These are phyloP conservation scores for Sclerotinia glacialis DNA, from an alignment of 2,329 filamentous ascomycete species.

Conservation along the genomic window DNA sequence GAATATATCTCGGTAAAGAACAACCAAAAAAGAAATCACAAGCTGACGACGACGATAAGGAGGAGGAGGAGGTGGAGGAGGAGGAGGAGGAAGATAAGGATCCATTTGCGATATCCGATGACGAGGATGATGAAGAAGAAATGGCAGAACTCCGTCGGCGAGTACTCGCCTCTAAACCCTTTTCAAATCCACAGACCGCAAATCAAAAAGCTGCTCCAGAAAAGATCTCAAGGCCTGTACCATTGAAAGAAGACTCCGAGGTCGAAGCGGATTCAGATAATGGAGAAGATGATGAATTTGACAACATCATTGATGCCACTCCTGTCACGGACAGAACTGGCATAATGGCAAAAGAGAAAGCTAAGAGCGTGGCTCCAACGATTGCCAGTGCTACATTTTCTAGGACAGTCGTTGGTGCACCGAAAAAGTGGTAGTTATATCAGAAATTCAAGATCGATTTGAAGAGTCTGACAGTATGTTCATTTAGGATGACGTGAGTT, in stretches of 20 bases:
- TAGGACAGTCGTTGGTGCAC: slow-evolving; percentile 40
- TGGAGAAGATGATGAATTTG: slow-evolving; percentile 72
- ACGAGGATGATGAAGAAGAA: slow-evolving; percentile 73
- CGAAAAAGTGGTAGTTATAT: slow-evolving; percentile 39
- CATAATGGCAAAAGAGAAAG: slow-evolving; percentile 50
- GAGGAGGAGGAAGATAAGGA: slow-evolving; percentile 65
- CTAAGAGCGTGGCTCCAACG: slow-evolving; percentile 38
- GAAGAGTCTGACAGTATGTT: not conserved
- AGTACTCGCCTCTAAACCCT: slow-evolving; percentile 88
- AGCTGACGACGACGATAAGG: slow-evolving; percentile 43
- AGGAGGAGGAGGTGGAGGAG: slow-evolving; percentile 49
- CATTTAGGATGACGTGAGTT: not conserved
- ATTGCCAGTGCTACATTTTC: slow-evolving; percentile 40
- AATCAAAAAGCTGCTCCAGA: slow-evolving; percentile 56
- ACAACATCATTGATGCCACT: slow-evolving; percentile 88
- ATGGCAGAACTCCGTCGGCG: slow-evolving; percentile 91
- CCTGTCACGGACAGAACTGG: slow-evolving; percentile 85
- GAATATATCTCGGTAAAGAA: slow-evolving; percentile 60
- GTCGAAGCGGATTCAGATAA: slow-evolving; percentile 71
- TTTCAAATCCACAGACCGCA: slow-evolving; percentile 57
- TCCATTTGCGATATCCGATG: slow-evolving; percentile 59
- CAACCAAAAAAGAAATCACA: slow-evolving; percentile 43
- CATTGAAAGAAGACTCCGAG: slow-evolving; percentile 59
- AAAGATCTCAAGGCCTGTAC: slow-evolving; percentile 59
- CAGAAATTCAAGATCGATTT: not conserved